A percentile compares a stretch with the other conserved stretches of the same genome.
Evolutionary conservation across 306 rosid species (phyloP).

Genomic region (Macrotyloma uniflorum): DNA sequence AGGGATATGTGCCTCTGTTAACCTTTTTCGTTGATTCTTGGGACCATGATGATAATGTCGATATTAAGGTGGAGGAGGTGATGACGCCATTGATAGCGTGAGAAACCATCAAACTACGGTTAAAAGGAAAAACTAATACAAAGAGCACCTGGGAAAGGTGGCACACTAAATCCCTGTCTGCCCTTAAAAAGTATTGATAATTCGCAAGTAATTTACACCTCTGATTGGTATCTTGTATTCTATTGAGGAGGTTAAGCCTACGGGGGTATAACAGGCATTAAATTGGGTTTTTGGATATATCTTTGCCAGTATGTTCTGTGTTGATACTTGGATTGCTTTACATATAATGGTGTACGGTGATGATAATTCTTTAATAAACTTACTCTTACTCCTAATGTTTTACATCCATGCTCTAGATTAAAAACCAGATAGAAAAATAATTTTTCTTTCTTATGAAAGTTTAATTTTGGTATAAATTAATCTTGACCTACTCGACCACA

Average conservation of each 20-base stretch:
- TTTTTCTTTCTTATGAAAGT: not conserved
- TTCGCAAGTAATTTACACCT: not conserved
- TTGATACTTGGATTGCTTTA: constrained; percentile 10
- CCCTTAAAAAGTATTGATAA: constrained; percentile 29
- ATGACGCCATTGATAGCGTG: constrained; percentile 55
- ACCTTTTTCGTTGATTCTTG: constrained; percentile 42
- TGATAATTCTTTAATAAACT: not conserved
- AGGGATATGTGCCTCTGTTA: constrained; percentile 36
- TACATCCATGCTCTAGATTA: not conserved
- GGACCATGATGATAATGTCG: constrained; percentile 44
- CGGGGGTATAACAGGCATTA: not conserved
- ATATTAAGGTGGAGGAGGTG: constrained; percentile 40
- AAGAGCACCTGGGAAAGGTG: constrained; percentile 43
- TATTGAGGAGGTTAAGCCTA: not conserved
- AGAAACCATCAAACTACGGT: constrained; percentile 45
- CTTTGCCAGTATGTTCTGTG: not conserved
- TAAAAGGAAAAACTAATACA: not conserved
- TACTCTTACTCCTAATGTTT: not conserved
- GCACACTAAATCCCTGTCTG: constrained; percentile 33
- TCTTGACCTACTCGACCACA: constrained; percentile 31
- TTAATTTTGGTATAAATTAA: constrained; percentile 8
- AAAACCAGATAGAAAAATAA: too few relatives aligned
- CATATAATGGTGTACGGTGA: constrained; percentile 4
- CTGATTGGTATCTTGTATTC: not conserved
- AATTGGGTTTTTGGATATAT: constrained; percentile 27